These are phyloP conservation scores for Guadua angustifolia DNA, from an alignment of 176 grass and related monocot genomes.

Conservation along the genomic window DNA sequence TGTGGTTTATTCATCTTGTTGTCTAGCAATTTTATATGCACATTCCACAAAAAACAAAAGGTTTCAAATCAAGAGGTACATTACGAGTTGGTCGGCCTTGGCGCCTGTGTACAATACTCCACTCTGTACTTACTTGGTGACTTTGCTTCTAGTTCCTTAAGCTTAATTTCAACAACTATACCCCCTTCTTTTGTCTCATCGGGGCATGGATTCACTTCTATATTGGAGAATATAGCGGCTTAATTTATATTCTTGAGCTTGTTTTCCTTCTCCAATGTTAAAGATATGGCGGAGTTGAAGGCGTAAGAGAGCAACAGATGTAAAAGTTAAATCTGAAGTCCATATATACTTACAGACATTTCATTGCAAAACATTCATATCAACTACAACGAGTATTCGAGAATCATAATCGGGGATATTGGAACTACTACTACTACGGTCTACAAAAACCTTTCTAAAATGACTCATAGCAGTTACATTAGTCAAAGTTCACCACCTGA, in stretches of 20 bases:
- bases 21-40: not conserved
- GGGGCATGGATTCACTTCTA: constrained; percentile 86
- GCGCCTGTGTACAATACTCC: constrained; percentile 85
- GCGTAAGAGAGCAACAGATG: constrained; percentile 45
- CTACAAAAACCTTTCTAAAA: no score
- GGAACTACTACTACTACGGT: no score
- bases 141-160: constrained; percentile 92
- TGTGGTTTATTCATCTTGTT: constrained; percentile 9
- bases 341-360: constrained; percentile 8
- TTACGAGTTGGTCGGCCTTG: constrained; percentile 82
- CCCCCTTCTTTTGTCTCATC: constrained; percentile 98
- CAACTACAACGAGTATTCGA: no score
- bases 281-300: constrained; percentile 90
- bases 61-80: constrained; percentile 15
- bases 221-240: constrained; percentile 87
- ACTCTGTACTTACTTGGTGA: constrained; percentile 94
- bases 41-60: not conserved
- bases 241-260: constrained; percentile 95
- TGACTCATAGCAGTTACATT: no score
- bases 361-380: constrained; percentile 10
- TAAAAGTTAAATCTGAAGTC: constrained; percentile 21
- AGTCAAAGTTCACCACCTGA: no score
- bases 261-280: constrained; percentile 92
- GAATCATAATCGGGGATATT: no score
- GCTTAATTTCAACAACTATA: constrained; percentile 94